Evolutionary conservation across 73 alveolate genomes (phyloP).

Genomic region (Breviolum minutum): DNA sequence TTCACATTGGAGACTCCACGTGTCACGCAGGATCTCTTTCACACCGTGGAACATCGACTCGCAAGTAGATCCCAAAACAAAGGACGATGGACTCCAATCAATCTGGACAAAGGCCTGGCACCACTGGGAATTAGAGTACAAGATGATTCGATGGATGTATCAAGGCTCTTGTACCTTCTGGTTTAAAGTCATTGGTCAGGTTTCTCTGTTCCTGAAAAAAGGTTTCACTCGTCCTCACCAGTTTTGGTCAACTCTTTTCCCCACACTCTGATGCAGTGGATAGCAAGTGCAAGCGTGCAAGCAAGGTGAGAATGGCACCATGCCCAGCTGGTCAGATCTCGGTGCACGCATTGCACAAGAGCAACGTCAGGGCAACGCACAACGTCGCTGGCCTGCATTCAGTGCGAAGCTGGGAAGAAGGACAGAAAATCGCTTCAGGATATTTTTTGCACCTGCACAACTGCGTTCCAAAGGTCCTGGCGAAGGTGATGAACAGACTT

Average conservation of each 20-base stretch:
- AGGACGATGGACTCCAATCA: slow-evolving; percentile 3
- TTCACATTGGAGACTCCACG: not conserved
- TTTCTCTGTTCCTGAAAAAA: not conserved
- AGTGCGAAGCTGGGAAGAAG: too few relatives aligned
- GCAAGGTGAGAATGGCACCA: slow-evolving; percentile 11
- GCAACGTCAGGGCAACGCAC: too few relatives aligned
- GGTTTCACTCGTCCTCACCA: not conserved
- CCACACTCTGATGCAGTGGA: too few relatives aligned
- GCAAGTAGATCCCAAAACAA: not conserved
- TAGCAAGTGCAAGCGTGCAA: not conserved
- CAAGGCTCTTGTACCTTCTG: too few relatives aligned
- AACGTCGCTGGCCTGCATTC: too few relatives aligned
- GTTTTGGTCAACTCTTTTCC: not conserved
- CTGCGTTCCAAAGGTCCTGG: too few relatives aligned
- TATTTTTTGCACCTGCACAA: too few relatives aligned
- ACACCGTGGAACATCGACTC: not conserved
- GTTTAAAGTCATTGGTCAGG: too few relatives aligned
- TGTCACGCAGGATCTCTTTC: not conserved
- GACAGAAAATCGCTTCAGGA: too few relatives aligned
- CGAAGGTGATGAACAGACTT: too few relatives aligned
- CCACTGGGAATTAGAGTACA: not conserved
- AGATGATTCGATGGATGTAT: not conserved
- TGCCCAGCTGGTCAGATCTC: slow-evolving; percentile 2
- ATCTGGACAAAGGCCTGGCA: not conserved
- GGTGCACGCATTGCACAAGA: too few relatives aligned